phyloP scores from a whole-genome alignment of 371 early-diverging fungal genomes.

The Cladochytrium tenue region DNA sequence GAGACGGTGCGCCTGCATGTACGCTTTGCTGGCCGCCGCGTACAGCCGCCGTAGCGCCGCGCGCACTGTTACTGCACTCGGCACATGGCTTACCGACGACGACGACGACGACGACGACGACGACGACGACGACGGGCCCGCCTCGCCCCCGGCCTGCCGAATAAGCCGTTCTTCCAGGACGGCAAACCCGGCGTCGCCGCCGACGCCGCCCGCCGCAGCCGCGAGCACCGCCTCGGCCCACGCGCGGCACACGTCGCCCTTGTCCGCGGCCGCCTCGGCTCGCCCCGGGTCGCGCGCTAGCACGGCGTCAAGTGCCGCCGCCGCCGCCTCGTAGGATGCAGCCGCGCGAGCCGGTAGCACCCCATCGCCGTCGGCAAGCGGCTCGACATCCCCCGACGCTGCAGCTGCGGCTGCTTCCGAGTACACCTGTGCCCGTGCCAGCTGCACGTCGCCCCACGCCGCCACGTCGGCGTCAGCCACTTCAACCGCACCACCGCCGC shows the following conservation, averaged over 20 bases:
- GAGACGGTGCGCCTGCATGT: slow-evolving; percentile 10
- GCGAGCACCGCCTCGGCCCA: slow-evolving; percentile 63
- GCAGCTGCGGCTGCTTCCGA: neutral
- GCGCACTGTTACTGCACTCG: neutral
- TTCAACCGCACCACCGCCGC: no score
- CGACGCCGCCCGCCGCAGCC: slow-evolving; percentile 45
- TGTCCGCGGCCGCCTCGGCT: slow-evolving; percentile 71
- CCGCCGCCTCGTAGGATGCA: slow-evolving; percentile 41
- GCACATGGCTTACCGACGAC: slow-evolving; percentile 1
- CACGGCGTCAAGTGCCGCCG: slow-evolving; percentile 54
- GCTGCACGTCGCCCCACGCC: neutral
- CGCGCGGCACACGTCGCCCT: slow-evolving; percentile 64
- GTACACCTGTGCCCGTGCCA: neutral
- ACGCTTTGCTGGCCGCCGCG: slow-evolving; percentile 13
- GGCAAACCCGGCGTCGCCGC: slow-evolving; percentile 7
- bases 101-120: slow-evolving; percentile 11
- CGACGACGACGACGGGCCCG: slow-evolving; percentile 2
- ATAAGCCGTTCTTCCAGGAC: neutral
- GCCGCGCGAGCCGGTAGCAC: neutral
- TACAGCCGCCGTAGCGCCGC: slow-evolving; percentile 13
- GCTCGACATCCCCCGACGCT: neutral
- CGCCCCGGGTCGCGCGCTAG: slow-evolving; percentile 50
- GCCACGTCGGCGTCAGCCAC: neutral
- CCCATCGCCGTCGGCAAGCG: no score
- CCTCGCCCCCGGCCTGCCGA: neutral